Base-by-base conservation (phyloP, 2,329 filamentous ascomycete genomes). In the Ophiostoma himal-ulmi region DNA sequence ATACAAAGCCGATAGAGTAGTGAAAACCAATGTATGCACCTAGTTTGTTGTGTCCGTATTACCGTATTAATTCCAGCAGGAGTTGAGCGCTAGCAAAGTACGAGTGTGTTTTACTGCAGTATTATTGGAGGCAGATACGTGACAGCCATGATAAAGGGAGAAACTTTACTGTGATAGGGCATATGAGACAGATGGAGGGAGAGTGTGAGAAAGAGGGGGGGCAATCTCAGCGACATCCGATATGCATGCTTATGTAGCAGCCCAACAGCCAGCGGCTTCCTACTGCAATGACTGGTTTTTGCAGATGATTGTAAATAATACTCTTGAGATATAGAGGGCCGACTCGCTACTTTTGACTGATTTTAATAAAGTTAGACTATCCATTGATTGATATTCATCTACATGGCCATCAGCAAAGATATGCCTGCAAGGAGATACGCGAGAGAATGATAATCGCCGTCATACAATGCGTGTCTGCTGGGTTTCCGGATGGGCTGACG, bases 371-470 rank as follows among this genome's bases (percentile, higher is more conserved):
- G 30, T 30, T 3, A 30, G 3, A 30, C 26, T 30, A 30, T 30
- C 1, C 30, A 30, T 30, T 30, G 30, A 30, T 30, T 30, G 3
- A 30, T 30, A 30, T 30, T 30, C 30, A 30, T 30, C 30, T 30
- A 30, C 30, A 30, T 30, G 4, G 30, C 30, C 30, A 30, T 3
- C 30, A 30, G 30, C 30, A 30, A 26, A 10, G 10, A 4, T 13
- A 57, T 22, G 22, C 52, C 52, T 57, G 52, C 11, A 57, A 57
- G 52, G 52, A 57, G 52, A 57, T 57, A 57, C n/a, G n/a, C 52
- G 22, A 57, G n/a, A 57, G 52, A 57, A 26, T 57, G 52, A 57
- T n/a, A 22, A 57, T 57, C 52, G 52, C 52, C 26, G 52, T 57
- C 52, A 57, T 57, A 22, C 22, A 57, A 57, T 22, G 52, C 52